These are phyloP conservation scores for Rhododendron simsii DNA, from an alignment of 148 eudicot genomes.

Conservation along the genomic window DNA sequence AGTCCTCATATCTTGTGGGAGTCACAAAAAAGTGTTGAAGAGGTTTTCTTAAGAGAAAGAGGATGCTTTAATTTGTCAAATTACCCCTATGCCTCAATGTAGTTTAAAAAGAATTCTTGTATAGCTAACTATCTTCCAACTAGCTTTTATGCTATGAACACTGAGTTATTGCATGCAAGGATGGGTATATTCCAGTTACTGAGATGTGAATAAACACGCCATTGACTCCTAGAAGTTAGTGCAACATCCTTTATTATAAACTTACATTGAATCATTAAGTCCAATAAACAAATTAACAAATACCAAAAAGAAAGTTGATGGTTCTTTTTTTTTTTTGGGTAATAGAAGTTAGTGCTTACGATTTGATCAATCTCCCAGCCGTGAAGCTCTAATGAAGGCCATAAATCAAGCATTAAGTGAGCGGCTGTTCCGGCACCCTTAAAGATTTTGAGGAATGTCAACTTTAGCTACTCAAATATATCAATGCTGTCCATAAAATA, in stretches of 20 bases:
- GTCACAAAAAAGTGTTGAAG: not conserved
- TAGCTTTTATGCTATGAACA: not conserved
- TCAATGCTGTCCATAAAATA: not conserved
- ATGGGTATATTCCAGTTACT: not conserved
- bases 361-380: constrained; percentile 92
- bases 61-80: not conserved
- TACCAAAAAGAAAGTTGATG: not conserved
- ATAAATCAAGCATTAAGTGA: constrained; percentile 57
- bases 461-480: not conserved
- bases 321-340: too few species aligned
- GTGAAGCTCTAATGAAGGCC: constrained; percentile 67
- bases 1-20: not conserved
- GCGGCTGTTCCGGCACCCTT: constrained; percentile 92
- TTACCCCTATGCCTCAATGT: not conserved
- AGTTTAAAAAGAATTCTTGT: not conserved
- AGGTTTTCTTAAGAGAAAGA: not conserved
- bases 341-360: constrained; percentile 23
- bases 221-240: not conserved
- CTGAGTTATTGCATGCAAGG: not conserved
- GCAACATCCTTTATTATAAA: not conserved
- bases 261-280: not conserved
- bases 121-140: not conserved
- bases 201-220: not conserved
- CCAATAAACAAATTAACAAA: not conserved
- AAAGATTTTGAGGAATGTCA: constrained; percentile 13